Base-by-base conservation (phyloP, 2,329 filamentous ascomycete genomes). In the Trichoderma oligosporum region DNA sequence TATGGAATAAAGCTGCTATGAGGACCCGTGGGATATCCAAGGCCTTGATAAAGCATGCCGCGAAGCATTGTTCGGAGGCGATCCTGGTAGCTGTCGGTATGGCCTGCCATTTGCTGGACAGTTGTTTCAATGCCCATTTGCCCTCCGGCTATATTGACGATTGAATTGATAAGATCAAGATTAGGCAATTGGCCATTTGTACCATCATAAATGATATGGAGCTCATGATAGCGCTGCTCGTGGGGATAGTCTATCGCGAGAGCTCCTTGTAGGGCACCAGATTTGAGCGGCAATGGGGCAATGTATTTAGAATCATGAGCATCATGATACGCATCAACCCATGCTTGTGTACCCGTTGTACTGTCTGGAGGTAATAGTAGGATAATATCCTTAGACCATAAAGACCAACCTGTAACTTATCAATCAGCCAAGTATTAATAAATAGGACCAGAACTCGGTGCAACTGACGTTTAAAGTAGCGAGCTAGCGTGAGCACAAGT, bases 371-470 rank as follows among this genome's bases (percentile, higher is more conserved):
- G 86, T 45, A 99, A 82, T 5, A 99, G 75, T 64, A 99, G 85
- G 58, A 99, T 93, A 64, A 99, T 96, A 71, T 99, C 94, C 73
- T 99, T 99, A 59, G 92, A 97, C 94, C 94, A 99, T 25, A 99
- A 80, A 53, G 91, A 97, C 94, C 94, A 99, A 64, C 88, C 83
- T 86, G 33, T 24, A 8, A n/a, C 12, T 35, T 54, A 54, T 70
- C 31, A 71, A 64, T 59, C 36, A n/a, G n/a, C n/a, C n/a, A n/a
- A n/a, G n/a, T n/a, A n/a, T n/a, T n/a, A n/a, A n/a, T n/a, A n/a
- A n/a, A n/a, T n/a, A n/a, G n/a, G n/a, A n/a, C n/a, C n/a, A n/a
- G n/a, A n/a, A n/a, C n/a, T n/a, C n/a, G n/a, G n/a, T n/a, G 12
- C 9, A 46, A 63, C 78, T 29, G 67, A 84, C 89, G 84, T 73